A percentile compares a stretch with the other conserved stretches of the same genome.
These are phyloP conservation scores for Phytopythium oedochilum DNA, from an alignment of 352 stramenopile species.

Conservation along the genomic window DNA sequence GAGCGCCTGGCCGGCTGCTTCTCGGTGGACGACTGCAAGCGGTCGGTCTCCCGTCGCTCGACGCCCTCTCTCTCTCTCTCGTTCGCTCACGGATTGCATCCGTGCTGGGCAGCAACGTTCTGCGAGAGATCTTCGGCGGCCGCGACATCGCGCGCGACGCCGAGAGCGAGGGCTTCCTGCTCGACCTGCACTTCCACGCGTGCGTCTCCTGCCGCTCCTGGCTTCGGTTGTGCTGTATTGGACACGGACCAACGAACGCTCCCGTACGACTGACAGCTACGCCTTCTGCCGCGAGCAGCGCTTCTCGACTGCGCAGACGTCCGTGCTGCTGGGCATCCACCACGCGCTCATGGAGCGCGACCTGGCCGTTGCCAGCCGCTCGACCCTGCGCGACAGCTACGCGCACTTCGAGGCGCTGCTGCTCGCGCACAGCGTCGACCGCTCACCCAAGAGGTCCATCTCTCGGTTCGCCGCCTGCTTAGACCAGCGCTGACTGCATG, in stretches of 20 bases:
- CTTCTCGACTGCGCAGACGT: conserved; percentile 53
- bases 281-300: conserved; percentile 66
- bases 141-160: conserved; percentile 15
- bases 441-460: conserved; percentile 56
- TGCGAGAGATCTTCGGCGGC: conserved; percentile 50
- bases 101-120: conserved; percentile 13
- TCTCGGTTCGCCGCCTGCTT: no score
- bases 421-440: conserved; percentile 63
- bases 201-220: conserved; percentile 13
- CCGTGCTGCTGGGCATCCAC: conserved; percentile 61
- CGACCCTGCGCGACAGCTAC: conserved; percentile 50
- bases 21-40: conserved; percentile 54
- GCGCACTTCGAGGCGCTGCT: conserved; percentile 53
- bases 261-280: no score
- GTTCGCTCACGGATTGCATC: no score
- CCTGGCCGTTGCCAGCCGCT: conserved; percentile 35
- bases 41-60: conserved; percentile 16
- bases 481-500: no score
- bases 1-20: conserved; percentile 27
- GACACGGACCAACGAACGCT: no score
- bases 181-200: conserved; percentile 55
- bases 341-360: conserved; percentile 63
- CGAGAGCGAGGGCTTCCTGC: conserved; percentile 35
- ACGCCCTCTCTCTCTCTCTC: neutral
- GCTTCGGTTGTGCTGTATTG: no score